These are phyloP conservation scores for Penicillium turbatum DNA, from an alignment of 495 filamentous ascomycete species.

Conservation along the genomic window DNA sequence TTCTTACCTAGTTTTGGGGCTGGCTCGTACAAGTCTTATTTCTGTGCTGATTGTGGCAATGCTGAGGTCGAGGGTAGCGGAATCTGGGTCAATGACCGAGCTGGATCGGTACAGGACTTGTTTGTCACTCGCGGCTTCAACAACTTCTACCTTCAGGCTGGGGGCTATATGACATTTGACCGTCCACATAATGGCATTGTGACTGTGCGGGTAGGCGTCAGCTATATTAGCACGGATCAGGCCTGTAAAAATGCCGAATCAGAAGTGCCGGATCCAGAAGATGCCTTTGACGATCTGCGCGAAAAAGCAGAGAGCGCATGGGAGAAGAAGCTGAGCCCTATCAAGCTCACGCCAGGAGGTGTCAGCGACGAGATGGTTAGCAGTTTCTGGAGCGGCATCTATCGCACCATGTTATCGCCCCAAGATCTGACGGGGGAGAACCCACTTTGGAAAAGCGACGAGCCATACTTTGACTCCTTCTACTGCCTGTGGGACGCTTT, in stretches of 20 bases:
- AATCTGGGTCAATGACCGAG: conserved; percentile 61
- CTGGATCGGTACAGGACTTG: conserved; percentile 52
- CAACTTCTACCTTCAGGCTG: conserved; percentile 58
- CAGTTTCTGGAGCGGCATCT: conserved; percentile 68
- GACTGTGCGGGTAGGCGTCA: conserved; percentile 61
- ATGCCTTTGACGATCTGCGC: conserved; percentile 51
- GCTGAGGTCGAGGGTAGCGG: conserved; percentile 57
- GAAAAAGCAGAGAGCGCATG: conserved; percentile 52
- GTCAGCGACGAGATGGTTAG: conserved; percentile 50
- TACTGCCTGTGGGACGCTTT: conserved; percentile 78
- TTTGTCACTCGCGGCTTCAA: conserved; percentile 53
- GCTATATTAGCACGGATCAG: conserved; percentile 62
- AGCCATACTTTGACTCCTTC: conserved; percentile 76
- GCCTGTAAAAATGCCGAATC: conserved; percentile 63
- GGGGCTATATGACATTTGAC: conserved; percentile 58
- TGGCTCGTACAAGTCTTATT: conserved; percentile 58
- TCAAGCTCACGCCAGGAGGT: conserved; percentile 52
- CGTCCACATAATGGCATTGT: conserved; percentile 44
- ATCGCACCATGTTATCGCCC: conserved; percentile 68
- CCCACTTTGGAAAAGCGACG: conserved; percentile 62
- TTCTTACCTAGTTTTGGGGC: conserved; percentile 68
- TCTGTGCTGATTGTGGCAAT: conserved; percentile 68
- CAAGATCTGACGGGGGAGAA: conserved; percentile 80
- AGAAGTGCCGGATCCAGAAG: conserved; percentile 57
- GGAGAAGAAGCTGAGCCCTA: conserved; percentile 57